Evolutionary conservation across 2,329 filamentous ascomycete species (phyloP), one percentile per base, ranked within the genome.

Genomic region (Fusarium papillatum): DNA sequence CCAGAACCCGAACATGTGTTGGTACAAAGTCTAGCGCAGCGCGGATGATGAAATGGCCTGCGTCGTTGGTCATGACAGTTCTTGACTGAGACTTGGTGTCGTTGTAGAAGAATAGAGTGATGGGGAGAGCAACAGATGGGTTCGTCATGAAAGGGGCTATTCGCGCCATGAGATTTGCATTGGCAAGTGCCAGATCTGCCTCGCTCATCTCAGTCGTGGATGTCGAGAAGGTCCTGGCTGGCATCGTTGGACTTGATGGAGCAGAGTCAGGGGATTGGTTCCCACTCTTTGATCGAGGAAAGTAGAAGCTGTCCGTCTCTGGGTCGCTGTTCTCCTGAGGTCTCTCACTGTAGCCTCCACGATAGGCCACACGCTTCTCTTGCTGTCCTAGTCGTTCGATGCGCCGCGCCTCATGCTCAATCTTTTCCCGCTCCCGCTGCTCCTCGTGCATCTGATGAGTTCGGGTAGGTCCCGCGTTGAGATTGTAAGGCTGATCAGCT

Each of bases 41-140:
- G 16, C 95, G 91, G 36, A 96, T 87, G 48, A 88, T 90, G 79
- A 99, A 99, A 83, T 99, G 97, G 0, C 97, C 97, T 1, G 95
- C 92, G 38, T 97, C 94, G 80, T 98, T 94, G 0, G 97, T 99
- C 73, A 91, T 90, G 5, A 98, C 91, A 1, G 95, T 98, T 64
- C 94, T 91, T 34, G 96, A 97, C 78, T 95, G 93, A 1, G 96
- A 98, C 63, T 92, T 89, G 4, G 89, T 85, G 17, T 97, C 92
- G 79, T 98, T 97, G 85, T 97, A 99, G 84, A 99, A 98, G 87
- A 98, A 98, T 1, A 98, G 88, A 0, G 95, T 98, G 65, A 99
- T 93, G 1, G 96, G 93, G 24, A 92, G 90, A 63, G 93, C 91
- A 1, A 93, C 91, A 68, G 96, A 87, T 0, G 97, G 95, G 48